Evolutionary conservation across 352 stramenopile species (phyloP).

Genomic region (Thalassiosira mediterranea): DNA sequence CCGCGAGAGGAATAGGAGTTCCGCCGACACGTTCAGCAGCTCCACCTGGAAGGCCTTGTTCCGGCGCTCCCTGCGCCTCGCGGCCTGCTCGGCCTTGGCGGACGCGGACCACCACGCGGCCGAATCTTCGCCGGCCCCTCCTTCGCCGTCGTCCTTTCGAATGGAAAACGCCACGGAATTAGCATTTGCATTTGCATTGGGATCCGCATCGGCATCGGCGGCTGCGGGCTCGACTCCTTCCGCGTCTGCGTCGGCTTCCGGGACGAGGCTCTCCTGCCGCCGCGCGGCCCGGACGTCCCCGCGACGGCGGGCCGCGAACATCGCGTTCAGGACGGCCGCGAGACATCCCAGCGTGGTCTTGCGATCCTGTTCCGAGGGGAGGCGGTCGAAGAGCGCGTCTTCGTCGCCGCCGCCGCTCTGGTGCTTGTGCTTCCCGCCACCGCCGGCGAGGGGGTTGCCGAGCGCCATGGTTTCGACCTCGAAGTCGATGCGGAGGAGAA

Average conservation of each 20-base stretch:
- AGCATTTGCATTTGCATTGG: constrained; percentile 25
- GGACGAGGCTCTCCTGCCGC: background rate
- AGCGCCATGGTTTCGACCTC: no score
- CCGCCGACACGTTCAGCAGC: no score
- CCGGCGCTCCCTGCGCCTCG: background rate
- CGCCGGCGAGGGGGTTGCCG: background rate
- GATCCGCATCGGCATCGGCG: constrained; percentile 64
- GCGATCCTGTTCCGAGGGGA: constrained; percentile 46
- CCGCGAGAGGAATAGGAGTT: constrained; percentile 15
- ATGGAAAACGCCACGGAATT: background rate
- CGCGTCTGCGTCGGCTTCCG: background rate
- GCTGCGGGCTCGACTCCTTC: constrained; percentile 19
- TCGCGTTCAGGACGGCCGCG: constrained; percentile 68
- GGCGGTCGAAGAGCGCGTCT: constrained; percentile 15
- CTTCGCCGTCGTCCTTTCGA: no score
- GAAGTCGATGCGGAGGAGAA: no score
- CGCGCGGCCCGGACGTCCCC: background rate
- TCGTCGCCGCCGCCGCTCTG: background rate
- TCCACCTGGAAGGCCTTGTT: background rate
- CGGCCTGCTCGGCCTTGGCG: background rate
- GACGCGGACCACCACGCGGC: background rate
- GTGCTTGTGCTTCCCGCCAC: background rate
- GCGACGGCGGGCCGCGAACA: constrained; percentile 31
- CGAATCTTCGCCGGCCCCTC: no score
- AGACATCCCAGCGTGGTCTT: constrained; percentile 69